These are phyloP conservation scores for Epichloe typhina DNA, from an alignment of 2,329 filamentous ascomycete genomes.

Conservation along the genomic window DNA sequence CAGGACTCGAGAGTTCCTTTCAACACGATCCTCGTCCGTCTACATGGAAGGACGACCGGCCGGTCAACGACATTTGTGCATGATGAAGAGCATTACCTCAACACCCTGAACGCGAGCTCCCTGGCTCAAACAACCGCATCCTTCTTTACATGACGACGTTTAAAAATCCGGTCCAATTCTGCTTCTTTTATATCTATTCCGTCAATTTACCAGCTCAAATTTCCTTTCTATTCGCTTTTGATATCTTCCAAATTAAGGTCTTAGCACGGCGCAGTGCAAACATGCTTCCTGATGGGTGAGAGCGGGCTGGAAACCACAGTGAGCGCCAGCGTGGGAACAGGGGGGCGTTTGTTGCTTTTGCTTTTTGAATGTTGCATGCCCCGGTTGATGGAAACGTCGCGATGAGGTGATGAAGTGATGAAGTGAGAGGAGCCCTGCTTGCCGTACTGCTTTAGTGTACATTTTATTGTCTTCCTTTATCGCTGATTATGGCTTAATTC, in stretches of 20 bases:
- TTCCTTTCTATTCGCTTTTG: too few species aligned
- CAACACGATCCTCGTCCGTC: background rate
- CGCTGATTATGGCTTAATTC: too few species aligned
- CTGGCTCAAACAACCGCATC: too few species aligned
- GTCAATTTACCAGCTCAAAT: too few species aligned
- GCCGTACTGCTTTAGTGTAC: background rate
- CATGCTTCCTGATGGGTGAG: slow-evolving; percentile 23
- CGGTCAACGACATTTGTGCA: too few species aligned
- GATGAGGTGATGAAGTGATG: background rate
- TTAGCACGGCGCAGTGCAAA: slow-evolving; percentile 16
- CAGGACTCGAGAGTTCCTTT: background rate
- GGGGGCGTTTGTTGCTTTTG: slow-evolving; percentile 1
- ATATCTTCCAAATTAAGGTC: background rate
- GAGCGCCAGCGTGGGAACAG: slow-evolving; percentile 6
- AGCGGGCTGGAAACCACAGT: slow-evolving; percentile 17
- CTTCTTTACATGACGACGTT: too few species aligned
- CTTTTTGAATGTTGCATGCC: background rate
- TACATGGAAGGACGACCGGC: background rate
- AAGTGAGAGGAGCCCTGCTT: background rate
- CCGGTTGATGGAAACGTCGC: background rate
- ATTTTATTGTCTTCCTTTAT: background rate
- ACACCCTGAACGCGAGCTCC: background rate
- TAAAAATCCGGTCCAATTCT: background rate
- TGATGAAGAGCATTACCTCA: too few species aligned
- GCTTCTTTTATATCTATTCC: background rate